Percentiles rank a stretch among this genome's conserved stretches.
phyloP scores from a whole-genome alignment of 495 filamentous ascomycete genomes.

The Delitschia confertaspora region DNA sequence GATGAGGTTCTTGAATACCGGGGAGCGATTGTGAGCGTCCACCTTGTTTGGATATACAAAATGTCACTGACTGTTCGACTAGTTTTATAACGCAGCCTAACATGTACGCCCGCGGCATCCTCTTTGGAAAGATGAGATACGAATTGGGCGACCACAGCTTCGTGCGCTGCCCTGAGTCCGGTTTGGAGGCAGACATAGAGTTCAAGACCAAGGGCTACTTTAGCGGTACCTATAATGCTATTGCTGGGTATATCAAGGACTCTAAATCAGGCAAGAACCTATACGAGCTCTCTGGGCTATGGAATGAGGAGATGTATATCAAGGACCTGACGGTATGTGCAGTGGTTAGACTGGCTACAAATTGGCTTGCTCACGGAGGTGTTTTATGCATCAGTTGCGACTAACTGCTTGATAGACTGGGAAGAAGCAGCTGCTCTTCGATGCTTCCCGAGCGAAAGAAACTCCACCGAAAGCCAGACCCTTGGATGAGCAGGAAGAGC shows the following conservation, averaged over 20 bases:
- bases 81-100: slow-evolving; percentile 93
- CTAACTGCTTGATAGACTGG: slow-evolving; percentile 54
- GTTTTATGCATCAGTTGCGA: neutral
- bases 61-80: neutral
- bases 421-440: slow-evolving; percentile 81
- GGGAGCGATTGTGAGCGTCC: slow-evolving; percentile 89
- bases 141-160: slow-evolving; percentile 95
- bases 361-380: neutral
- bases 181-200: slow-evolving; percentile 84
- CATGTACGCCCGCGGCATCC: slow-evolving; percentile 96
- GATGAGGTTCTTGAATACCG: slow-evolving; percentile 70
- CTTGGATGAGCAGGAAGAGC: slow-evolving; percentile 75
- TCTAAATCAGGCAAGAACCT: slow-evolving; percentile 75
- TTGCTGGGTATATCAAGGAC: slow-evolving; percentile 86
- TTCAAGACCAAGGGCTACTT: slow-evolving; percentile 99
- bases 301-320: slow-evolving; percentile 90
- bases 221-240: slow-evolving; percentile 89
- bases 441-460: slow-evolving; percentile 67
- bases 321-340: slow-evolving; percentile 65
- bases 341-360: neutral
- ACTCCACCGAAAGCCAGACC: slow-evolving; percentile 68
- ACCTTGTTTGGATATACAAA: slow-evolving; percentile 15
- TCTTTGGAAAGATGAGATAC: slow-evolving; percentile 99
- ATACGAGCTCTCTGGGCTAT: slow-evolving; percentile 84
- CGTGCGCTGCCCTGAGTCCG: slow-evolving; percentile 81